Conservation (phyloP, 129 eudicot species). For the Flaveria brownii region DNA sequence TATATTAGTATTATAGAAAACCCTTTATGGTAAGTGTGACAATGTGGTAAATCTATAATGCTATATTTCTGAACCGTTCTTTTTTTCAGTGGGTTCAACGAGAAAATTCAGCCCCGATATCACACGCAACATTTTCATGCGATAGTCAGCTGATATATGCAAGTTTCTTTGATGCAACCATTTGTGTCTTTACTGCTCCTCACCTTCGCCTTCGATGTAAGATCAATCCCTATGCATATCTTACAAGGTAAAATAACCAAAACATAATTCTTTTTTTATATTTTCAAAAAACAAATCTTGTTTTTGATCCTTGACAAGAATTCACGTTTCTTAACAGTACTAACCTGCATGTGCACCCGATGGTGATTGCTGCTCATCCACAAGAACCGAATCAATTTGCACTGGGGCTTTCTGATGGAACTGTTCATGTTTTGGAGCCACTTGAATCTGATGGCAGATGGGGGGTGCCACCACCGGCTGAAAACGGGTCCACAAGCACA, state of each 20-base stretch:
- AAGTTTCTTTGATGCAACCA: constrained; percentile 73
- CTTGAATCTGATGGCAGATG: constrained; percentile 88
- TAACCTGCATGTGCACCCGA: constrained; percentile 68
- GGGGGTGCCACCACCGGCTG: constrained; percentile 73
- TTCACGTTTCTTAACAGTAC: constrained; percentile 34
- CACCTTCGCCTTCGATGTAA: constrained; percentile 76
- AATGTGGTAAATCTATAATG: neutral
- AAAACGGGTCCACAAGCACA: constrained; percentile 67
- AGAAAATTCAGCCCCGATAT: constrained; percentile 73
- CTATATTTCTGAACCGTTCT: neutral
- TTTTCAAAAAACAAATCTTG: too few relatives aligned
- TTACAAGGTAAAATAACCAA: constrained; percentile 35
- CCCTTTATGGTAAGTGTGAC: neutral
- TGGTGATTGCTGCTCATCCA: constrained; percentile 94
- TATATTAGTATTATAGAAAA: neutral
- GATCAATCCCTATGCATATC: constrained; percentile 69
- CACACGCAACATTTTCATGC: constrained; percentile 84
- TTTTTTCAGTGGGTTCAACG: constrained; percentile 70
- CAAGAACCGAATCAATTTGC: constrained; percentile 90
- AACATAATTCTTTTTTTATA: neutral
- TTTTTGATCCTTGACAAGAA: neutral
- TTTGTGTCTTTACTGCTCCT: constrained; percentile 71
- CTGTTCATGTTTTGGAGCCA: constrained; percentile 86
- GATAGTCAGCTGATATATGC: constrained; percentile 91
- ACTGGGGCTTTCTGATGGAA: constrained; percentile 81